A percentile compares a stretch with the other conserved stretches of the same genome.
These are phyloP conservation scores for Cocos nucifera DNA, from an alignment of 176 grass and related monocot genomes.

Conservation along the genomic window DNA sequence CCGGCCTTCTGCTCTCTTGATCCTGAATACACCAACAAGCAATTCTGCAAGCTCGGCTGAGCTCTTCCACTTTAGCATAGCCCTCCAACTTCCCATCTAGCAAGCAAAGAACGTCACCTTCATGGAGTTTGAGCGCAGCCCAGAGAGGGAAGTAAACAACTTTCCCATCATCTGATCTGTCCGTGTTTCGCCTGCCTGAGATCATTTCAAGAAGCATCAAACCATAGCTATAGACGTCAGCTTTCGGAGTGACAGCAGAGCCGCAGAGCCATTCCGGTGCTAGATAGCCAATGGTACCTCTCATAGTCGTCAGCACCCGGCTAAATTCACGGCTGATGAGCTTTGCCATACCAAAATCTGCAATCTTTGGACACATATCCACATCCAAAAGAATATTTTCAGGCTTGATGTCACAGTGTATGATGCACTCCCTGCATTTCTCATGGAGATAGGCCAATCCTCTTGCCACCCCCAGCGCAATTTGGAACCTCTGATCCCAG, in stretches of 20 bases:
- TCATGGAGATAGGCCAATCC: conserved; percentile 40
- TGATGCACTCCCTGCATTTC: conserved; percentile 38
- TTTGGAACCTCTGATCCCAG: conserved; percentile 21
- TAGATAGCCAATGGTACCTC: conserved; percentile 39
- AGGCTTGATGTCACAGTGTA: conserved; percentile 45
- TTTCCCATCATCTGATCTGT: neutral
- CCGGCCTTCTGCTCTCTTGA: too few species aligned
- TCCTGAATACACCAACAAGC: conserved; percentile 53
- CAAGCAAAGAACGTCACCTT: conserved; percentile 27
- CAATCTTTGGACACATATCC: conserved; percentile 30
- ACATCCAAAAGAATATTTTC: conserved; percentile 34
- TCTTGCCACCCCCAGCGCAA: conserved; percentile 5
- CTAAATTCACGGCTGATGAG: conserved; percentile 4
- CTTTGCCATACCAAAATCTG: conserved; percentile 44
- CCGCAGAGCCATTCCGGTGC: conserved; percentile 35
- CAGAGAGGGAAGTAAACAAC: conserved; percentile 12
- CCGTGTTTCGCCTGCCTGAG: conserved; percentile 19
- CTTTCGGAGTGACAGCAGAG: conserved; percentile 24
- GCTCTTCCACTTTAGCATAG: conserved; percentile 5
- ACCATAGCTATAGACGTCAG: conserved; percentile 36
- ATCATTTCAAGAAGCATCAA: conserved; percentile 39
- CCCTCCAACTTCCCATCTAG: conserved; percentile 13
- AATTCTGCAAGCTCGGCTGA: conserved; percentile 11
- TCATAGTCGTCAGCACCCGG: conserved; percentile 19
- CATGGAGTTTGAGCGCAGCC: neutral